Evolutionary conservation across 108 stramenopile species (phyloP), one percentile per base, ranked within the genome.

Genomic region (Cyclotella sp.): DNA sequence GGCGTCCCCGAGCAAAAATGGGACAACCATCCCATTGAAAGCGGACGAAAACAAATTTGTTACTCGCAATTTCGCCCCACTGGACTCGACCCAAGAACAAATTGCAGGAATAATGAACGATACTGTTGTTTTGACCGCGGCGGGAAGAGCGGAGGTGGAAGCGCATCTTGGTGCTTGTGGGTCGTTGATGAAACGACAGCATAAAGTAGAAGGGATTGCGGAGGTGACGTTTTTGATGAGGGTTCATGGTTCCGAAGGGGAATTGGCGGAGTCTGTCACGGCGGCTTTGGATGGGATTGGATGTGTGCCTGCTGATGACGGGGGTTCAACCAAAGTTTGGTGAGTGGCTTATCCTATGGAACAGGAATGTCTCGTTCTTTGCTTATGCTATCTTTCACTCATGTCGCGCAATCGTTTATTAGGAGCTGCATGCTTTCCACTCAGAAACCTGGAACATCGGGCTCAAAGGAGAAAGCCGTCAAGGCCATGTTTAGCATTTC

Each of bases 171-270:
- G 79, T 41, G 76, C 73, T 40, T 83, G 82, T 45, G 76, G 73
- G 7, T 79, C 76, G 30, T 53, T 85, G 73, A 65, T 85, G 85
- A 71, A 67, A 75, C 51, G 81, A 68, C 64, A 88, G 77, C 66
- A 79, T 61, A 69, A 66, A 45, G 81, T 77, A 9, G 77, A 82
- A 58, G 92, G 90, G 13, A 62, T 91, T 64, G 91, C 93, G 0
- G 88, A 91, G 72, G 79, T 94, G 58, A 69, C 85, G 45, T 92
- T 94, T 68, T 55, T 91, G 28, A 59, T 94, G 49, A 81, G 91
- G n/a, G 84, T 88, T n/a, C 85, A 84, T 52, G 82, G 79, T 24
- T 77, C 88, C 21, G 91, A 92, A 54, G 90, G 80, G 51, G 90
- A 88, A 64, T 72, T 94, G 16, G 89, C 91, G 5, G 89, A 92